phyloP scores from a whole-genome alignment of 2,329 filamentous ascomycete genomes.

The Epichloe baconii region DNA sequence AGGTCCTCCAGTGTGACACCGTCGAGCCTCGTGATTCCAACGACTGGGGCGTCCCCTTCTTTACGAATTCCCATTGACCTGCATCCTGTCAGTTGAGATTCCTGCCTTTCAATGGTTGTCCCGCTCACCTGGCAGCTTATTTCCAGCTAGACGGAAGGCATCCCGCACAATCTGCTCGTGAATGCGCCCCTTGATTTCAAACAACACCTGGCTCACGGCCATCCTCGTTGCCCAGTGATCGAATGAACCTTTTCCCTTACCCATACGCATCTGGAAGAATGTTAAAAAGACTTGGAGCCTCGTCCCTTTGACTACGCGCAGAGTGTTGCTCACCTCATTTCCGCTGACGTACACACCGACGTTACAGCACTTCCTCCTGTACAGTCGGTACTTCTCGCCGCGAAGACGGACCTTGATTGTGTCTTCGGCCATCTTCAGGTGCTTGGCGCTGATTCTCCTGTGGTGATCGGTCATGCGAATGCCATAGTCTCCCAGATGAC shows the following conservation, averaged over 20 bases:
- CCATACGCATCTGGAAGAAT: slow-evolving; percentile 67
- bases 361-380: slow-evolving; percentile 82
- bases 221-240: slow-evolving; percentile 92
- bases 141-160: slow-evolving; percentile 84
- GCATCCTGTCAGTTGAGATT: slow-evolving; percentile 11
- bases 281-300: neutral
- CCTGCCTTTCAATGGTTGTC: neutral
- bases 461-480: slow-evolving; percentile 89
- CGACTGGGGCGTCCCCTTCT: slow-evolving; percentile 82
- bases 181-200: slow-evolving; percentile 81
- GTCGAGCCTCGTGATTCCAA: slow-evolving; percentile 84
- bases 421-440: slow-evolving; percentile 83
- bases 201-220: slow-evolving; percentile 79
- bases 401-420: slow-evolving; percentile 80
- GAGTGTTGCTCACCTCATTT: slow-evolving; percentile 53
- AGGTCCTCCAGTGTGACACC: slow-evolving; percentile 73
- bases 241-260: slow-evolving; percentile 95
- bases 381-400: slow-evolving; percentile 84
- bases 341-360: slow-evolving; percentile 92
- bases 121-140: slow-evolving; percentile 77
- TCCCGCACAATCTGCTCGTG: slow-evolving; percentile 93
- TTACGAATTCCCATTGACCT: slow-evolving; percentile 87
- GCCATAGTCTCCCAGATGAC: slow-evolving; percentile 92
- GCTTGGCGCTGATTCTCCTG: slow-evolving; percentile 72
- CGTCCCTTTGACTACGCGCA: neutral